Evolutionary conservation across 495 filamentous ascomycete genomes (phyloP).

Genomic region (Usnea hakonensis): DNA sequence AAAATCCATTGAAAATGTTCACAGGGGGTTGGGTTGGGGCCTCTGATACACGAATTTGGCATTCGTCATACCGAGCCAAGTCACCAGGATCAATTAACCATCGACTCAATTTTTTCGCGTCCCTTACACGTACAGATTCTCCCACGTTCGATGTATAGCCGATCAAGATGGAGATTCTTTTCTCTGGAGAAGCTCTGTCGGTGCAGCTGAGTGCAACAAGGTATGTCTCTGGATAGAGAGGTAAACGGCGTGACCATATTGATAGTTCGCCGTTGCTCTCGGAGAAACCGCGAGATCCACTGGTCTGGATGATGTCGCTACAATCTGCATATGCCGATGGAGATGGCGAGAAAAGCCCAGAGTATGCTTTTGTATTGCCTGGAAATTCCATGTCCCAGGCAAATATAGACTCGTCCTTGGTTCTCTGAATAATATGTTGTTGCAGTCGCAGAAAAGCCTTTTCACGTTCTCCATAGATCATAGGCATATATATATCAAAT

Average conservation of each 20-base stretch:
- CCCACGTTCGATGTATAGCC: background rate
- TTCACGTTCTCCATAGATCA: constrained; percentile 34
- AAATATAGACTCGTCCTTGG: constrained; percentile 25
- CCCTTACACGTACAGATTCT: background rate
- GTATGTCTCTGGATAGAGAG: background rate
- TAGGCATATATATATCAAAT: constrained; percentile 29
- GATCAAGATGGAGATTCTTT: background rate
- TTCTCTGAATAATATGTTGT: constrained; percentile 25
- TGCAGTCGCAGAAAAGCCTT: constrained; percentile 28
- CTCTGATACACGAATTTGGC: background rate
- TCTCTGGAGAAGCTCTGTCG: background rate
- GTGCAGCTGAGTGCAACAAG: background rate
- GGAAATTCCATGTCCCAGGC: constrained; percentile 17
- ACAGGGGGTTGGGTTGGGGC: background rate
- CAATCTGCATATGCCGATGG: background rate
- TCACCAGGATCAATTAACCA: background rate
- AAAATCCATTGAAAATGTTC: background rate
- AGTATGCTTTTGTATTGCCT: background rate
- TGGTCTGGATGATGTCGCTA: background rate
- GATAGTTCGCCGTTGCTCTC: background rate
- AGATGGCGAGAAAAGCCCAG: background rate
- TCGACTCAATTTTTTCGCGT: background rate
- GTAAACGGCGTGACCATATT: background rate
- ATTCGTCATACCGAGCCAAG: background rate
- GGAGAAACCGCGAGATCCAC: background rate